A percentile compares a stretch with the other conserved stretches of the same genome.
Evolutionary conservation across 306 rosid species (phyloP).

Genomic region (Trichosanthes truncata): DNA sequence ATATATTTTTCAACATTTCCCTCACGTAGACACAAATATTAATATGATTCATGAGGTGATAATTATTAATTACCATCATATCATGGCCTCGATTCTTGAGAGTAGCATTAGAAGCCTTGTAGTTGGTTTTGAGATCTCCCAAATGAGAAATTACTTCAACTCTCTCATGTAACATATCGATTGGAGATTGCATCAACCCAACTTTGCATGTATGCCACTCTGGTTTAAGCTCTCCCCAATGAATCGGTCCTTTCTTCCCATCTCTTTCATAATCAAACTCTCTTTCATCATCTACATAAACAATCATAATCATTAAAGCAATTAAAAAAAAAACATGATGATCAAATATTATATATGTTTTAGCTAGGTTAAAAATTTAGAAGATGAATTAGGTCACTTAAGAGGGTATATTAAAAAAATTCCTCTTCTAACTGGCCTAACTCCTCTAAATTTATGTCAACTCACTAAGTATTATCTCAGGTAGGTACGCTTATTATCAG

Average conservation of each 20-base stretch:
- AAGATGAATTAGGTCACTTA: too few species aligned
- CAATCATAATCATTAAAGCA: not conserved
- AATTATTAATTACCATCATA: conserved; percentile 53
- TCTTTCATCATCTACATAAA: conserved; percentile 37
- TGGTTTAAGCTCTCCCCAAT: conserved; percentile 47
- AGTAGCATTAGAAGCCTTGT: conserved; percentile 50
- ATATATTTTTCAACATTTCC: too few species aligned
- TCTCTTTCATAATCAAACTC: conserved; percentile 37
- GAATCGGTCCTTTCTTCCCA: conserved; percentile 39
- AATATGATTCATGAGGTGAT: too few species aligned
- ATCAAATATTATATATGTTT: too few species aligned
- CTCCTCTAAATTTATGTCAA: too few species aligned
- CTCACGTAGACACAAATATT: too few species aligned
- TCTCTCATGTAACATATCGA: conserved; percentile 31
- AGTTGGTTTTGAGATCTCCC: conserved; percentile 25
- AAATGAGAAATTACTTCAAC: conserved; percentile 35
- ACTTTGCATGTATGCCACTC: conserved; percentile 48
- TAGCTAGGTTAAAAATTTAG: too few species aligned
- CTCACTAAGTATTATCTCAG: too few species aligned
- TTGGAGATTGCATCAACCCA: conserved; percentile 75
- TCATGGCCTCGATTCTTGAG: conserved; percentile 67
- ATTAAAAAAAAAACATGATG: too few species aligned
- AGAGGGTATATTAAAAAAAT: too few species aligned
- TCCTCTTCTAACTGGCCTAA: too few species aligned
- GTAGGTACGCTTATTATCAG: too few species aligned